These are phyloP conservation scores for Earliella scabrosa DNA, from an alignment of 1,284 basidiomycete species.

Conservation along the genomic window DNA sequence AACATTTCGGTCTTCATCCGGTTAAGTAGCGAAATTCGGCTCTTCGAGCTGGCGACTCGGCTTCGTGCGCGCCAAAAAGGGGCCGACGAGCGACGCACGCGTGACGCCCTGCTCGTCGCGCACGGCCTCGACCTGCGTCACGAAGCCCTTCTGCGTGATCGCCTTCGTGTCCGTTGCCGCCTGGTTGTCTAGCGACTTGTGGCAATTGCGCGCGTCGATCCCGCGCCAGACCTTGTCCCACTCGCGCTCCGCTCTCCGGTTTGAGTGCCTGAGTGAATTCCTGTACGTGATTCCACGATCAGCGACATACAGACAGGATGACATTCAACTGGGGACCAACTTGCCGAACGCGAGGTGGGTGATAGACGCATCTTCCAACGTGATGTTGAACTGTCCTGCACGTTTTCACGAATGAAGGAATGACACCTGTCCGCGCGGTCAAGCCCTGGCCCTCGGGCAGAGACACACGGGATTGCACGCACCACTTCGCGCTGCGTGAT, in stretches of 20 bases:
- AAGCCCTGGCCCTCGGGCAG: neutral
- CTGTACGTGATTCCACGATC: slow-evolving; percentile 46
- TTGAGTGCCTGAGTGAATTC: slow-evolving; percentile 86
- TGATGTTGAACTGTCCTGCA: slow-evolving; percentile 96
- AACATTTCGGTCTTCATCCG: slow-evolving; percentile 86
- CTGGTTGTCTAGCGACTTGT: slow-evolving; percentile 93
- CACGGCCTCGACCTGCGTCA: slow-evolving; percentile 89
- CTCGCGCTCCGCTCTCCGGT: slow-evolving; percentile 95
- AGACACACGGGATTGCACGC: neutral
- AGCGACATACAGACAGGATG: neutral
- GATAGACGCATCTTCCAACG: slow-evolving; percentile 97
- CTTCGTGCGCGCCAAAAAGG: slow-evolving; percentile 73
- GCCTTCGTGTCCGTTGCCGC: slow-evolving; percentile 91
- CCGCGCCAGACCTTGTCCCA: slow-evolving; percentile 99
- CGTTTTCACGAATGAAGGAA: slow-evolving; percentile 93
- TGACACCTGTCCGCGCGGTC: slow-evolving; percentile 62
- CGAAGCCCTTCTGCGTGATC: slow-evolving; percentile 81
- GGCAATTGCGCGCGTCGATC: slow-evolving; percentile 93
- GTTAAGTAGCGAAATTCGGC: slow-evolving; percentile 74
- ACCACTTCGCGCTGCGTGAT: slow-evolving; percentile 89
- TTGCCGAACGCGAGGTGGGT: slow-evolving; percentile 86
- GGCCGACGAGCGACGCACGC: slow-evolving; percentile 77
- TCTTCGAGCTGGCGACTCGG: slow-evolving; percentile 82
- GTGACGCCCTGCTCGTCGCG: slow-evolving; percentile 86
- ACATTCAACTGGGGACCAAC: slow-evolving; percentile 41